phyloP scores from a whole-genome alignment of 495 filamentous ascomycete genomes.

The Aspergillus sclerotiicarbonarius region DNA sequence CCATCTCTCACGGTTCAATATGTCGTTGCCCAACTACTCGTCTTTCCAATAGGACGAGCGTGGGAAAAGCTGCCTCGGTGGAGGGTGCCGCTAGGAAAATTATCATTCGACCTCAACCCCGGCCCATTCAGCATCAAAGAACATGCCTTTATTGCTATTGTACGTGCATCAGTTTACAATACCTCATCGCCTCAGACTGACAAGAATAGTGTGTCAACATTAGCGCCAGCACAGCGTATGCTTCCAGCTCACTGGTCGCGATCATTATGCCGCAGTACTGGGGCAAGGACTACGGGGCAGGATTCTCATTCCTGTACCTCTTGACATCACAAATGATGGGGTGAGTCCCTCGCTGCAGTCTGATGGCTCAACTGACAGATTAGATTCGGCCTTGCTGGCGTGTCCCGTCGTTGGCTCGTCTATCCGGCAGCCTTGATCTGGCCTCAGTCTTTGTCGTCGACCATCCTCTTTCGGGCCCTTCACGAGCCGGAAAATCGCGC shows the following conservation, averaged over 20 bases:
- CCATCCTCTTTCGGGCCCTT: constrained; percentile 41
- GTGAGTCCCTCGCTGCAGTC: constrained; percentile 25
- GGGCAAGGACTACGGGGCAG: constrained; percentile 58
- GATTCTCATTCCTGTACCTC: constrained; percentile 60
- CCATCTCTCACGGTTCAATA: constrained; percentile 74
- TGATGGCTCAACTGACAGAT: neutral
- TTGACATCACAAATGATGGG: constrained; percentile 66
- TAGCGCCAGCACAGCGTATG: constrained; percentile 48
- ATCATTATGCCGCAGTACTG: constrained; percentile 53
- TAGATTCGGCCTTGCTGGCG: constrained; percentile 57
- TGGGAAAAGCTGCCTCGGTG: constrained; percentile 53
- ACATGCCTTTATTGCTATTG: constrained; percentile 68
- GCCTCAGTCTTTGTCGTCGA: constrained; percentile 29
- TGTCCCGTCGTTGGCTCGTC: constrained; percentile 60
- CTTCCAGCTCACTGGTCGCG: constrained; percentile 58
- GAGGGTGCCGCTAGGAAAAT: constrained; percentile 59
- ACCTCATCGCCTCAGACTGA: neutral
- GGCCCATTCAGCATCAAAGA: constrained; percentile 70
- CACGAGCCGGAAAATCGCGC: constrained; percentile 42
- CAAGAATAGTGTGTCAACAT: constrained; percentile 27
- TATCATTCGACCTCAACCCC: constrained; percentile 51
- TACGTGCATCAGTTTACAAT: constrained; percentile 22
- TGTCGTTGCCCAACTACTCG: constrained; percentile 62
- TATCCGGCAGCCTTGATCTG: constrained; percentile 43
- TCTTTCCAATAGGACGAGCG: constrained; percentile 50